Base-by-base conservation (phyloP, 768 basidiomycete genomes). In the Lactarius evosmus region DNA sequence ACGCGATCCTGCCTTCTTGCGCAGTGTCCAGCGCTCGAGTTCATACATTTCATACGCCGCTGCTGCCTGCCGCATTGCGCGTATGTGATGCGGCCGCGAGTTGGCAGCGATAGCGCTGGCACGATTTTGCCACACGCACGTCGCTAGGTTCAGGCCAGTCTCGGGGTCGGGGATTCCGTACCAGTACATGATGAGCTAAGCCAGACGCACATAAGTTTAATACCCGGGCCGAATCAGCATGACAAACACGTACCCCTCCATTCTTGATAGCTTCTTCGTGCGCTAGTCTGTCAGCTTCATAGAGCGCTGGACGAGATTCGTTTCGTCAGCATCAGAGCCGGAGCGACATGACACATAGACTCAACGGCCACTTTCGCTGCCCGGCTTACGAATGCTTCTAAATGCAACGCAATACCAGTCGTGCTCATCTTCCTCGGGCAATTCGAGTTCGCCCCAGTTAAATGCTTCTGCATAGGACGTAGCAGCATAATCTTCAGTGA, bases 401-500 rank as follows among this genome's bases (percentile, higher is more conserved):
- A 98, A 98, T 17, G 85, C 92, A 12, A 98, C 96, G 65, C 87
- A 87, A 72, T 96, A 98, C 93, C 91, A 97, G 62, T 93, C 91
- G 41, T 91, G 78, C 68, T 91, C 89, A 52, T 89, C 85, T 3
- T 88, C 82, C 57, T 77, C 76, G 2, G 88, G 87, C 16, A 96
- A 79, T 4, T 73, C 71, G 2, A 96, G 78, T 51, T 89, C 82
- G 19, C 74, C 70, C 95, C 95, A 98, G 74, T 97, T 97, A 79
- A 98, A 98, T 2, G 92, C 90, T 30, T 85, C 78, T 2, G 76
- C 76, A 69, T 96, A 98, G 5, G 85, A 78, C 4, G 74, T 74
- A 11, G 65, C 70, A 0, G 93, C 88, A 66, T 96, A 97, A 36
- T 84, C 73, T 16, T 72, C 71, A 8, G 78, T 82, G 41, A 77